phyloP scores from a whole-genome alignment of 257 asterid species.

The Buddleja alternifolia region DNA sequence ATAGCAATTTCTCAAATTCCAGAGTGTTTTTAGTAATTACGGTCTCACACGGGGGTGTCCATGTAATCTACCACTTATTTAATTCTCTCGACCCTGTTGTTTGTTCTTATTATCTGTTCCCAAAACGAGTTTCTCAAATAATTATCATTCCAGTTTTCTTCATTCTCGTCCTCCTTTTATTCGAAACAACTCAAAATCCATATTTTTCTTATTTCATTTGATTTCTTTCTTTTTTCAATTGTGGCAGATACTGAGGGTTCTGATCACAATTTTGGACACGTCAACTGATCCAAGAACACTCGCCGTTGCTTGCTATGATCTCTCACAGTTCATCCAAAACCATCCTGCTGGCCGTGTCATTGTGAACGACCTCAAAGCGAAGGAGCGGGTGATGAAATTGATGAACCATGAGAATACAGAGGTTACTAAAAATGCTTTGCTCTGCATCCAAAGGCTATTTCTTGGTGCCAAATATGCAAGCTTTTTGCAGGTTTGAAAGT shows the following conservation, averaged over 20 bases:
- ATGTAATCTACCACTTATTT: too few relatives aligned
- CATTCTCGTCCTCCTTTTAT: neutral
- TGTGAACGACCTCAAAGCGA: conserved; percentile 88
- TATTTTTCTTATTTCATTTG: too few relatives aligned
- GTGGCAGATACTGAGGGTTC: conserved; percentile 80
- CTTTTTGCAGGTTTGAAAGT: conserved; percentile 69
- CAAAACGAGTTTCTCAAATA: neutral
- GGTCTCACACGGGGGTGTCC: too few relatives aligned
- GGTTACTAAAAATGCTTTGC: conserved; percentile 91
- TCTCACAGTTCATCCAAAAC: conserved; percentile 87
- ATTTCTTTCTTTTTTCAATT: too few relatives aligned
- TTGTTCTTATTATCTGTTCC: neutral
- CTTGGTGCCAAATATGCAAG: conserved; percentile 97
- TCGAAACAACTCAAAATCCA: neutral
- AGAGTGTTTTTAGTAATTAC: too few relatives aligned
- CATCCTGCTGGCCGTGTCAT: conserved; percentile 94
- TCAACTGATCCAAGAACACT: conserved; percentile 82
- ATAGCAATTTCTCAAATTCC: too few relatives aligned
- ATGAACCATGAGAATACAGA: conserved; percentile 86
- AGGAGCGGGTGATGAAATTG: conserved; percentile 93
- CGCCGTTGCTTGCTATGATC: conserved; percentile 90
- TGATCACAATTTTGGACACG: conserved; percentile 83
- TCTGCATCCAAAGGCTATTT: conserved; percentile 94
- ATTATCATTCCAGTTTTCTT: neutral
- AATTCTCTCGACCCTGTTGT: neutral